Evolutionary conservation across 371 early-diverging fungal genomes (phyloP).

Genomic region (Chytridium lagenaria): DNA sequence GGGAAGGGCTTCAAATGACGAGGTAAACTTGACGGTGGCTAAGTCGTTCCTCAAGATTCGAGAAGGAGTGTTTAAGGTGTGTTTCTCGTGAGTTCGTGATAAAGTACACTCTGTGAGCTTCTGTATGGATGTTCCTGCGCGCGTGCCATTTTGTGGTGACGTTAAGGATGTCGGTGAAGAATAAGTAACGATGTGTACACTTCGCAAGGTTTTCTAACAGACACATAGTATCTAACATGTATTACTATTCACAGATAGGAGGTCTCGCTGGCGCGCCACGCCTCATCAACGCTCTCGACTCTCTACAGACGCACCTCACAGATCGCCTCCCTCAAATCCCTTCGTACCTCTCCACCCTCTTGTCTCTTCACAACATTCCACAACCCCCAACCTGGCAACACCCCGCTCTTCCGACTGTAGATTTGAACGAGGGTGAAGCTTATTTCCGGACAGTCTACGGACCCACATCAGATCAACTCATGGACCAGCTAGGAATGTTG

Average conservation of each 20-base stretch:
- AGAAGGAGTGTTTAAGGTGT: conserved; percentile 1
- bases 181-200: too few relatives aligned
- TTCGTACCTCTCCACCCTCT: neutral
- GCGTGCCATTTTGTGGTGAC: too few relatives aligned
- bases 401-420: neutral
- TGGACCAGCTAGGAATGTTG: neutral
- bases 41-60: neutral
- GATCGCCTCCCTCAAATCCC: too few relatives aligned
- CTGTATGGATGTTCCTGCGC: neutral
- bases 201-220: too few relatives aligned
- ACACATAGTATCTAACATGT: neutral
- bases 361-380: neutral
- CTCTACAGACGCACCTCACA: too few relatives aligned
- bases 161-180: too few relatives aligned
- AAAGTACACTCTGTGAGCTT: neutral
- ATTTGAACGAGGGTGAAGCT: neutral
- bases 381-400: neutral
- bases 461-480: neutral
- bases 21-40: too few relatives aligned
- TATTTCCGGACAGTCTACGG: neutral
- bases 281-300: neutral
- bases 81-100: neutral
- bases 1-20: too few relatives aligned
- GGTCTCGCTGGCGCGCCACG: conserved; percentile 1
- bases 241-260: neutral